Percentiles rank a stretch among this genome's conserved stretches.
phyloP scores from a whole-genome alignment of 2,329 filamentous ascomycete species.

The Diplodia corticola region DNA sequence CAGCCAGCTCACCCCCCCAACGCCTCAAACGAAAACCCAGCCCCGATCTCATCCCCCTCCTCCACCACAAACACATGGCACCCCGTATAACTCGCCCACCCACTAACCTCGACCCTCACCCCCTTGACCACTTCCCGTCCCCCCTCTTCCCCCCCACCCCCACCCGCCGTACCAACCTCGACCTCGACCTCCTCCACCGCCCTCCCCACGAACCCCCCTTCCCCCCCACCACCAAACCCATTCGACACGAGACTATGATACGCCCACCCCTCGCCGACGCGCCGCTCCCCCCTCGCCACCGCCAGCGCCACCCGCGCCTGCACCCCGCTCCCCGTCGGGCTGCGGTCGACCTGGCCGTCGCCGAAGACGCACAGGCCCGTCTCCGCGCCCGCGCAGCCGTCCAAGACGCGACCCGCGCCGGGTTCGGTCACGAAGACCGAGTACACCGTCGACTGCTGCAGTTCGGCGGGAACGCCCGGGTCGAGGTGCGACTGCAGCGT shows the following conservation, averaged over 20 bases:
- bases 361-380: slow-evolving; percentile 50
- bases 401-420: slow-evolving; percentile 25
- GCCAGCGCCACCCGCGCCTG: slow-evolving; percentile 34
- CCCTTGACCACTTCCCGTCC: slow-evolving; percentile 17
- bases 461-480: too few species aligned
- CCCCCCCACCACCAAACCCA: slow-evolving; percentile 24
- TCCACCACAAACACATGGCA: slow-evolving; percentile 25
- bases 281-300: slow-evolving; percentile 25
- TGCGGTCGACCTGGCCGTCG: slow-evolving; percentile 50
- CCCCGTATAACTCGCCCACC: slow-evolving; percentile 28
- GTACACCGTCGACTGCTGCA: too few species aligned
- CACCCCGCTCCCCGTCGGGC: slow-evolving; percentile 37
- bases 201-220: slow-evolving; percentile 25
- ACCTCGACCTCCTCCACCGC: slow-evolving; percentile 25
- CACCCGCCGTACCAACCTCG: neutral
- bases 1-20: neutral
- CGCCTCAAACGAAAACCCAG: slow-evolving; percentile 26
- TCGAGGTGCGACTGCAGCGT: too few species aligned
- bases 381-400: slow-evolving; percentile 35
- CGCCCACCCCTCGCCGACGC: slow-evolving; percentile 26
- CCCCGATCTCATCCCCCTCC: slow-evolving; percentile 24
- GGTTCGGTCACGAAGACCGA: slow-evolving; percentile 44
- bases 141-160: neutral
- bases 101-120: slow-evolving; percentile 25
- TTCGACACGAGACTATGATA: slow-evolving; percentile 30